Percentiles rank a stretch among this genome's conserved stretches.
Evolutionary conservation across 345 rosid genomes (phyloP).

Genomic region (Gossypium ekmanianum): DNA sequence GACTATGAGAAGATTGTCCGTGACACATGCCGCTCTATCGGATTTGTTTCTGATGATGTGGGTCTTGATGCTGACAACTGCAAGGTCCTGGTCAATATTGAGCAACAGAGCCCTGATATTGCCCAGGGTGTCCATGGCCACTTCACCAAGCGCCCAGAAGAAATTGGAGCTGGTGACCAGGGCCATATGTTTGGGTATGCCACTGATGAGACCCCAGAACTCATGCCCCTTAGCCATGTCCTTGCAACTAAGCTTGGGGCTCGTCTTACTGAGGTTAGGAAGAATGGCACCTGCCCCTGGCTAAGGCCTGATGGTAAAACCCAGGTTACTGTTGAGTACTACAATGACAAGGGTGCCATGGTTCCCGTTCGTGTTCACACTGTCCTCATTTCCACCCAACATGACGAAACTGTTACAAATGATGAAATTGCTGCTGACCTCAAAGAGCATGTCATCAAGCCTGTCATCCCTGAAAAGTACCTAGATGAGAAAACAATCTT

Average conservation of each 20-base stretch:
- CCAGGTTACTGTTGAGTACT: constrained; percentile 75
- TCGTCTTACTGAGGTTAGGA: constrained; percentile 70
- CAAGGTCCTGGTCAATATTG: constrained; percentile 74
- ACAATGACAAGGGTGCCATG: constrained; percentile 72
- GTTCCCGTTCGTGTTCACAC: constrained; percentile 79
- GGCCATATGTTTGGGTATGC: constrained; percentile 83
- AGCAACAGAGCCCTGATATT: constrained; percentile 78
- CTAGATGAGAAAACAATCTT: constrained; percentile 87
- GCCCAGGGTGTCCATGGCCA: constrained; percentile 80
- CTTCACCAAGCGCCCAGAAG: constrained; percentile 71
- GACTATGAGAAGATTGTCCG: constrained; percentile 79
- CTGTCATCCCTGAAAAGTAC: constrained; percentile 70
- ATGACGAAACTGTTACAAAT: constrained; percentile 70
- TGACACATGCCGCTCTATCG: constrained; percentile 64
- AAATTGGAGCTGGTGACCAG: constrained; percentile 77
- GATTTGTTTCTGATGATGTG: constrained; percentile 65
- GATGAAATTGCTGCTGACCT: constrained; percentile 78
- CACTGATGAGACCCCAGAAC: constrained; percentile 67
- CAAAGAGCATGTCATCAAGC: constrained; percentile 78
- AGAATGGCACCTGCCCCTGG: constrained; percentile 69
- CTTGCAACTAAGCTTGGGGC: constrained; percentile 76
- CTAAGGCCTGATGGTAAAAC: constrained; percentile 76
- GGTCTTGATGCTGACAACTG: constrained; percentile 76
- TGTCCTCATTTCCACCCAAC: constrained; percentile 71
- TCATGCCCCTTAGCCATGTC: constrained; percentile 73